Evolutionary conservation across 1,284 basidiomycete genomes (phyloP), one percentile per base, ranked within the genome.

Genomic region (Papiliotrema flavescens): DNA sequence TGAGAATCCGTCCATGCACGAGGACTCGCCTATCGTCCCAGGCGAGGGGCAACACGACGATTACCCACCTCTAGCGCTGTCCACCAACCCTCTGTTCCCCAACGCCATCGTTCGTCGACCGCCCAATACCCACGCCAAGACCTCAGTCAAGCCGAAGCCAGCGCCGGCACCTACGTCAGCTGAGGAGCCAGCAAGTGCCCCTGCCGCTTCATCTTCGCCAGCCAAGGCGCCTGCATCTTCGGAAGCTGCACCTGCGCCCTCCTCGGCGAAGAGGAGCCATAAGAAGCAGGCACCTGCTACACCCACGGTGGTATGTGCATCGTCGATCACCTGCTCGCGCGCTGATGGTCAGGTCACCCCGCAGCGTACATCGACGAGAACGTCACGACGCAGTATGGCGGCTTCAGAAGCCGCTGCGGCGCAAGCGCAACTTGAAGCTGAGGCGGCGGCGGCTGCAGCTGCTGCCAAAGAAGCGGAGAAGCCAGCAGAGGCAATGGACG

Each of bases 61-160:
- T 49, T 61, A 73, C 1, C 71, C 73, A 5, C 67, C 73, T 2
- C 54, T 75, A 6, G 60, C 56, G 44, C 57, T 55, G 3, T 70
- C 68, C 8, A 74, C 68, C 15, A 75, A 74, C 58, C 71, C 73
- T 17, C 55, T 66, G 34, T 74, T 69, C 48, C 71, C 71, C n/a
- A 69, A 68, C 49, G 70, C 70, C 1, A 63, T 71, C 13, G 64
- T 74, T 45, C 71, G 69, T 53, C 64, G 65, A 46, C 67, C 71
- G 14, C 53, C 70, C 8, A 69, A 69, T 50, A 66, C 70, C 9
- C 70, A 75, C 45, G 60, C 71, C 15, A 69, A 72, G 45, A 54
- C 50, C 1, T 49, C 61, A 34, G 22, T 19, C 20, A 35, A 49
- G 37, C 34, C 45, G 47, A 51, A 57, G 44, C 11, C 39, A 4